Evolutionary conservation across 2,329 filamentous ascomycete genomes (phyloP).

Genomic region (Colletotrichum musae): DNA sequence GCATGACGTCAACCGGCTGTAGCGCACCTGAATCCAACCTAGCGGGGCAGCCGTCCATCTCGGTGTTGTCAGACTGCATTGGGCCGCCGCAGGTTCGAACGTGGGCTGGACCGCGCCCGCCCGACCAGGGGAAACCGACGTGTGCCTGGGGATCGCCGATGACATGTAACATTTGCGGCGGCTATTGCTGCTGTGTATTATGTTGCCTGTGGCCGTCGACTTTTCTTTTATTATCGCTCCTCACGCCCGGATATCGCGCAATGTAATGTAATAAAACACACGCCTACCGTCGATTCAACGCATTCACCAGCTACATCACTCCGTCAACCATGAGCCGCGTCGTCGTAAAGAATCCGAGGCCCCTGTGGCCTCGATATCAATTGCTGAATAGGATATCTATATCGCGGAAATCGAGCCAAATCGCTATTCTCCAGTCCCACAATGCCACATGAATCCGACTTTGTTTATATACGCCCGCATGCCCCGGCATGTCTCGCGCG

Average conservation of each 20-base stretch:
- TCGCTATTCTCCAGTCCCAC: conserved; percentile 35
- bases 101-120: conserved; percentile 36
- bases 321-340: neutral
- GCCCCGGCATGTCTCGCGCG: conserved; percentile 25
- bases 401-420: conserved; percentile 37
- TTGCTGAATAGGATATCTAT: conserved; percentile 42
- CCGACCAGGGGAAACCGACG: conserved; percentile 27
- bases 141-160: conserved; percentile 36
- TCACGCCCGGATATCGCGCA: neutral
- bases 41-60: conserved; percentile 34
- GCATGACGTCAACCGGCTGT: conserved; percentile 42
- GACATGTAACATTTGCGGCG: conserved; percentile 1
- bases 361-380: conserved; percentile 27
- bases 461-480: conserved; percentile 35
- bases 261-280: neutral
- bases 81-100: conserved; percentile 13
- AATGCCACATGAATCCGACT: conserved; percentile 27
- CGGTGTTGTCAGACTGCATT: conserved; percentile 35
- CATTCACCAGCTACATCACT: neutral
- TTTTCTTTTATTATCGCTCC: neutral
- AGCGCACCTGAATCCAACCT: conserved; percentile 38
- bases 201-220: neutral
- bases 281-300: neutral
- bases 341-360: conserved; percentile 23
- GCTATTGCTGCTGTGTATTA: neutral